These are phyloP conservation scores for Daldinia decipiens DNA, from an alignment of 495 filamentous ascomycete genomes.

Conservation along the genomic window DNA sequence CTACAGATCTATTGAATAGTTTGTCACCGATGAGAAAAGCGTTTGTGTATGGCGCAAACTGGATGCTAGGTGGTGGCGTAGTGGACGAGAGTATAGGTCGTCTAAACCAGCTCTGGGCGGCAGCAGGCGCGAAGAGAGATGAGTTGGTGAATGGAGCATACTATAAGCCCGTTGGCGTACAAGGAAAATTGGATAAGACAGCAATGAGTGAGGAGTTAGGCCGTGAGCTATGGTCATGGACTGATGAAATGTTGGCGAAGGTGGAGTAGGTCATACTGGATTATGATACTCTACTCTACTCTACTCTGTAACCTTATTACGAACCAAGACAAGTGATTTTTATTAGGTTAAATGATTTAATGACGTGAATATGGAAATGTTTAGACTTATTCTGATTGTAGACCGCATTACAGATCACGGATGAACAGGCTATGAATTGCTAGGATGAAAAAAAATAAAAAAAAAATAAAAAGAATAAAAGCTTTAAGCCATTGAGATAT, in stretches of 20 bases:
- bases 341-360: too few relatives aligned
- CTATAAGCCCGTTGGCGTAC: conserved; percentile 66
- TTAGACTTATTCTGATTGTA: background rate
- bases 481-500: background rate
- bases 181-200: conserved; percentile 39
- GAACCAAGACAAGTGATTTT: background rate
- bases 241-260: conserved; percentile 61
- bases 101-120: conserved; percentile 69
- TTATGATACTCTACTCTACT: background rate
- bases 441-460: too few relatives aligned
- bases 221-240: conserved; percentile 68
- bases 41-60: conserved; percentile 43
- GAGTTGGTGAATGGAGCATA: conserved; percentile 57
- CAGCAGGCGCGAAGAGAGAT: conserved; percentile 52
- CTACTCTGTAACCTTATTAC: background rate
- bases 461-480: too few relatives aligned
- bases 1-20: conserved; percentile 62
- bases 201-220: conserved; percentile 62
- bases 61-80: conserved; percentile 31
- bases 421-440: background rate
- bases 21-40: conserved; percentile 44
- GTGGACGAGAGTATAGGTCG: conserved; percentile 58
- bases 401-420: background rate
- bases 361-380: too few relatives aligned
- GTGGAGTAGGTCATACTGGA: conserved; percentile 1